Percentiles rank a stretch among this genome's conserved stretches.
These are phyloP conservation scores for Rhynchosporium secalis DNA, from an alignment of 2,329 filamentous ascomycete genomes.

Conservation along the genomic window DNA sequence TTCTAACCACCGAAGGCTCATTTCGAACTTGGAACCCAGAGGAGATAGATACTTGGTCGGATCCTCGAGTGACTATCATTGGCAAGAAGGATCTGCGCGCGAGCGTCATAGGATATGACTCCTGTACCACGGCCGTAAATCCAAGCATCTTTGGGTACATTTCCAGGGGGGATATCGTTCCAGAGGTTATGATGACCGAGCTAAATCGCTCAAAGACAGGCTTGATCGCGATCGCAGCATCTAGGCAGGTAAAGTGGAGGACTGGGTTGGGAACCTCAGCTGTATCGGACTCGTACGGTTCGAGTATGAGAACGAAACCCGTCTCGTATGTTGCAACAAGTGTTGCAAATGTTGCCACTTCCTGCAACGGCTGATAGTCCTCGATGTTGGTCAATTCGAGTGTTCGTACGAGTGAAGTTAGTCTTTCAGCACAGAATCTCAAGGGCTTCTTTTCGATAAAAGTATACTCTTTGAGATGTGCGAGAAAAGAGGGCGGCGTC, in stretches of 20 bases:
- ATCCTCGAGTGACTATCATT: conserved; percentile 95
- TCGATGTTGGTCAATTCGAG: conserved; percentile 97
- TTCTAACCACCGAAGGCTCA: conserved; percentile 93
- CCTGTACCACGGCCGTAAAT: conserved; percentile 88
- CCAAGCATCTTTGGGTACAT: conserved; percentile 99
- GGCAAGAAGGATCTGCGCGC: conserved; percentile 93
- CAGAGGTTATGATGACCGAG: conserved; percentile 97
- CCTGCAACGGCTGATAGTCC: conserved; percentile 94
- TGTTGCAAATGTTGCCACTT: conserved; percentile 96
- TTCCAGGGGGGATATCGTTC: conserved; percentile 92
- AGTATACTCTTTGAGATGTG: conserved; percentile 90
- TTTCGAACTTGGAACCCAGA: conserved; percentile 95
- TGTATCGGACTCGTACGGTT: conserved; percentile 93
- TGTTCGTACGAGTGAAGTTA: conserved; percentile 92
- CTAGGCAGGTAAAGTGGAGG: conserved; percentile 94
- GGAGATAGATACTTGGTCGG: conserved; percentile 89
- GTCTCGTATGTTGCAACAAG: conserved; percentile 96
- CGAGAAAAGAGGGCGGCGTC: conserved; percentile 89
- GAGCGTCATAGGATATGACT: conserved; percentile 96
- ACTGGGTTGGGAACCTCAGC: conserved; percentile 95
- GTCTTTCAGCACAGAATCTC: conserved; percentile 88
- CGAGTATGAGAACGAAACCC: conserved; percentile 92
- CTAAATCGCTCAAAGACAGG: conserved; percentile 97
- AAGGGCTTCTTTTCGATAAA: conserved; percentile 97
- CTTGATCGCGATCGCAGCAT: conserved; percentile 96